Conservation (phyloP, 2,329 filamentous ascomycete genomes). For the Dothideomycetidae sp. region DNA sequence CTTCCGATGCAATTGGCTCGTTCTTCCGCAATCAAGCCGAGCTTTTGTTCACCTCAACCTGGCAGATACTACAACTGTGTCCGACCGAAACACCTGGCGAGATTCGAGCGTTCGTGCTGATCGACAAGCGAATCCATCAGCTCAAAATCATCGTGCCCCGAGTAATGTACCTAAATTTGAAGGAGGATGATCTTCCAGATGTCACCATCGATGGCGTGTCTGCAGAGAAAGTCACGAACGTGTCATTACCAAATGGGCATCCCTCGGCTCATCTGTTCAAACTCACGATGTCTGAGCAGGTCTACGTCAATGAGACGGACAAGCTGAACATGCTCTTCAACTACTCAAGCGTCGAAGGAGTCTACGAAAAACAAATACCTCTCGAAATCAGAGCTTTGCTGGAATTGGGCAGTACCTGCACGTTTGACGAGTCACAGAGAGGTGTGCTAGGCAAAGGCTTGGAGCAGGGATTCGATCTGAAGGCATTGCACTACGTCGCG, state of each 20-base stretch:
- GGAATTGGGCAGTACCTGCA: slow-evolving; percentile 79
- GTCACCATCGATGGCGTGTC: slow-evolving; percentile 74
- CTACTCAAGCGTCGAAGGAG: slow-evolving; percentile 86
- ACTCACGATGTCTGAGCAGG: slow-evolving; percentile 74
- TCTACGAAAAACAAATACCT: slow-evolving; percentile 89
- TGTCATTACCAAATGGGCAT: slow-evolving; percentile 89
- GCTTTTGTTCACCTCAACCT: slow-evolving; percentile 76
- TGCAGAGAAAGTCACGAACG: slow-evolving; percentile 84
- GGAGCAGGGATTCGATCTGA: slow-evolving; percentile 84
- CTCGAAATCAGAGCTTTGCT: slow-evolving; percentile 76
- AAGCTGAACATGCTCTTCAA: slow-evolving; percentile 76
- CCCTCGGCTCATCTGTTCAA: slow-evolving; percentile 89
- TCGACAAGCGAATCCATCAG: slow-evolving; percentile 80
- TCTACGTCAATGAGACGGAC: slow-evolving; percentile 70
- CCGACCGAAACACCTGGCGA: slow-evolving; percentile 73
- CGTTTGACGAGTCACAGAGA: slow-evolving; percentile 78
- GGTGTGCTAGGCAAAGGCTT: slow-evolving; percentile 86
- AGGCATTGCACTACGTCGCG: slow-evolving; percentile 53
- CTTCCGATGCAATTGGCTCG: slow-evolving; percentile 47
- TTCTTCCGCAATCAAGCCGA: slow-evolving; percentile 90
- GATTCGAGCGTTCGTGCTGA: slow-evolving; percentile 77
- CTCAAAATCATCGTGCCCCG: slow-evolving; percentile 82
- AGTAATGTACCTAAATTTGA: slow-evolving; percentile 82
- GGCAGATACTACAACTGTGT: slow-evolving; percentile 83
- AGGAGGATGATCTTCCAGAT: slow-evolving; percentile 72